A percentile compares a stretch with the other conserved stretches of the same genome.
These are phyloP conservation scores for Ogataea chonburiensis DNA, from an alignment of 805 yeast species.

Conservation along the genomic window DNA sequence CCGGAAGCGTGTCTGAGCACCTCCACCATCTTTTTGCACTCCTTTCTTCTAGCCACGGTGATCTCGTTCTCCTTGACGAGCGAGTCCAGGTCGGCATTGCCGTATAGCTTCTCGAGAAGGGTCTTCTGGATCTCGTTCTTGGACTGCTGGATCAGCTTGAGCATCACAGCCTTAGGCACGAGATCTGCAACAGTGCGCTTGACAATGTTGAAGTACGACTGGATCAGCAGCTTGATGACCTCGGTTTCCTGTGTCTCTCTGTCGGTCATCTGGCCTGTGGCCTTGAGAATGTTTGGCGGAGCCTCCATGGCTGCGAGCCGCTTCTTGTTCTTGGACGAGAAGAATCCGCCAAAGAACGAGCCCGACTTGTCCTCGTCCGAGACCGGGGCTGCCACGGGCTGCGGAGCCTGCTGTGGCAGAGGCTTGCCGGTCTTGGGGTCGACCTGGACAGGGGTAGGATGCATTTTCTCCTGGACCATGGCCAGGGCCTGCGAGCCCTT, in stretches of 20 bases:
- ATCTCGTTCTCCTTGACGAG: conserved; percentile 89
- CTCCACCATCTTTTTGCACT: conserved; percentile 93
- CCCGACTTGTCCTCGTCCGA: conserved; percentile 51
- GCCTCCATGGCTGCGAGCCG: conserved; percentile 95
- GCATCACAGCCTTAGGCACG: conserved; percentile 93
- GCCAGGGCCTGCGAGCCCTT: conserved; percentile 95
- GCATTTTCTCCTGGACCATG: conserved; percentile 84
- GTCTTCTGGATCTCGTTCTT: conserved; percentile 90
- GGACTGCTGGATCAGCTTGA: conserved; percentile 80
- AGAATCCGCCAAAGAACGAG: conserved; percentile 95
- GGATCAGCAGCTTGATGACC: conserved; percentile 87
- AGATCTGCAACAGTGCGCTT: conserved; percentile 91
- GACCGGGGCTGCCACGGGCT: conserved; percentile 26
- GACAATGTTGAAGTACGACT: conserved; percentile 88
- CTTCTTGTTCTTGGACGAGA: conserved; percentile 88
- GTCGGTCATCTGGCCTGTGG: conserved; percentile 89
- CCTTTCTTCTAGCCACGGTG: conserved; percentile 92
- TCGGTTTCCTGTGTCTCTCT: conserved; percentile 97
- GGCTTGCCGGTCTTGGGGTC: conserved; percentile 93
- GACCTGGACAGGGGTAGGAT: conserved; percentile 72
- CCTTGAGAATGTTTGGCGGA: conserved; percentile 92
- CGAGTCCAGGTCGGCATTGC: conserved; percentile 66
- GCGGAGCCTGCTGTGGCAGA: conserved; percentile 41
- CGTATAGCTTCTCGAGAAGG: conserved; percentile 81
- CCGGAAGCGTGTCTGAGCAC: conserved; percentile 86